Evolutionary conservation across 768 basidiomycete species (phyloP).

Genomic region (Boletus sp.): DNA sequence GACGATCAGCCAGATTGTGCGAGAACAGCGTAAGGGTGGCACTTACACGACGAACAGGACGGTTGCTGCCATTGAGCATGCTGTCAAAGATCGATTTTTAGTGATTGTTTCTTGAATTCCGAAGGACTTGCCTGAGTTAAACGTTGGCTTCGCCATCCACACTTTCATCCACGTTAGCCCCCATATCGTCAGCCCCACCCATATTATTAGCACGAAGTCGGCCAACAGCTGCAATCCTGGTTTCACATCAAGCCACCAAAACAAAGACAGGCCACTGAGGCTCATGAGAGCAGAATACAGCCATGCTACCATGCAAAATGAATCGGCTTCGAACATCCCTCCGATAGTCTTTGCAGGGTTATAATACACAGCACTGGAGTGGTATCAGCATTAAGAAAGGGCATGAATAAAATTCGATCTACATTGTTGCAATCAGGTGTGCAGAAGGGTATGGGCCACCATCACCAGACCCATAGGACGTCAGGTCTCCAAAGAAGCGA

Average conservation of each 20-base stretch:
- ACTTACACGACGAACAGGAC: conserved; percentile 79
- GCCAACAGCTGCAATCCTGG: conserved; percentile 73
- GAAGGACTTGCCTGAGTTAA: conserved; percentile 67
- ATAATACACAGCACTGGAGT: conserved; percentile 71
- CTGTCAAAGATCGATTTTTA: conserved; percentile 33
- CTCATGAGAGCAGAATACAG: conserved; percentile 71
- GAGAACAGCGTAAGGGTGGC: neutral
- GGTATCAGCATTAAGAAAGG: conserved; percentile 1
- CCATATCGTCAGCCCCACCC: conserved; percentile 83
- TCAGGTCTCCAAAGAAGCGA: conserved; percentile 58
- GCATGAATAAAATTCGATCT: neutral
- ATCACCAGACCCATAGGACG: conserved; percentile 45
- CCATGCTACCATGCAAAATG: conserved; percentile 71
- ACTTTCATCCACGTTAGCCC: conserved; percentile 87
- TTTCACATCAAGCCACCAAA: conserved; percentile 72
- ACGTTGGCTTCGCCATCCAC: conserved; percentile 85
- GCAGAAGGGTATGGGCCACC: conserved; percentile 69
- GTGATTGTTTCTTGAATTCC: neutral
- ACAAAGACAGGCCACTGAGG: conserved; percentile 70
- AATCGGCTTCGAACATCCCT: conserved; percentile 87
- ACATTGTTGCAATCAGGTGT: conserved; percentile 94
- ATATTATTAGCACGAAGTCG: conserved; percentile 68
- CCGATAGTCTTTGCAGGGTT: conserved; percentile 93
- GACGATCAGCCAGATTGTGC: neutral
- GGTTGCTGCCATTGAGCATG: conserved; percentile 82